Evolutionary conservation across 495 filamentous ascomycete genomes (phyloP).

Genomic region (Tetracladium marchalianum): DNA sequence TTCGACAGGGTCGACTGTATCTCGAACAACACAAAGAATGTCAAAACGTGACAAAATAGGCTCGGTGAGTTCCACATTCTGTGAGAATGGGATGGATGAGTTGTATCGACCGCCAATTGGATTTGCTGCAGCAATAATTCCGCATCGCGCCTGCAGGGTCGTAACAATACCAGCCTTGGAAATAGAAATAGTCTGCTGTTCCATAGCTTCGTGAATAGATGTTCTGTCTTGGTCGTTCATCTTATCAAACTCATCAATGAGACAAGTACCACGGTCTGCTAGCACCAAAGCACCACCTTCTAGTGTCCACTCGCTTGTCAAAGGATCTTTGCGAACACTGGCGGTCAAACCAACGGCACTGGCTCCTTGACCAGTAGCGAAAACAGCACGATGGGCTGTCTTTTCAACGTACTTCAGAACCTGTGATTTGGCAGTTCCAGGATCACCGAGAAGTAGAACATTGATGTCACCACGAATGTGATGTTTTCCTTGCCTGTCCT

Average conservation of each 20-base stretch:
- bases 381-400: conserved; percentile 93
- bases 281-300: conserved; percentile 95
- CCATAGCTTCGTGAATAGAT: conserved; percentile 99
- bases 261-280: conserved; percentile 88
- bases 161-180: conserved; percentile 99
- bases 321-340: conserved; percentile 86
- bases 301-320: conserved; percentile 96
- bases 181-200: conserved; percentile 99
- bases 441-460: conserved; percentile 91
- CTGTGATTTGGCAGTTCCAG: conserved; percentile 97
- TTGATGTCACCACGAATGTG: conserved; percentile 97
- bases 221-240: conserved; percentile 99
- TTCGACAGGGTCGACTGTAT: conserved; percentile 93
- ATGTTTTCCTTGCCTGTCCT: conserved; percentile 78
- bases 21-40: conserved; percentile 92
- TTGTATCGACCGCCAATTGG: conserved; percentile 96
- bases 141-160: conserved; percentile 93
- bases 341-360: conserved; percentile 97
- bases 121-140: conserved; percentile 95
- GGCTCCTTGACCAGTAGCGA: conserved; percentile 96
- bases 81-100: conserved; percentile 83
- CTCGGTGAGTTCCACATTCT: conserved; percentile 96
- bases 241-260: conserved; percentile 99
- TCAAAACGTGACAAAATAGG: conserved; percentile 98
- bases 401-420: conserved; percentile 97